Evolutionary conservation across 345 rosid genomes (phyloP).

Genomic region (Trapa incisa): DNA sequence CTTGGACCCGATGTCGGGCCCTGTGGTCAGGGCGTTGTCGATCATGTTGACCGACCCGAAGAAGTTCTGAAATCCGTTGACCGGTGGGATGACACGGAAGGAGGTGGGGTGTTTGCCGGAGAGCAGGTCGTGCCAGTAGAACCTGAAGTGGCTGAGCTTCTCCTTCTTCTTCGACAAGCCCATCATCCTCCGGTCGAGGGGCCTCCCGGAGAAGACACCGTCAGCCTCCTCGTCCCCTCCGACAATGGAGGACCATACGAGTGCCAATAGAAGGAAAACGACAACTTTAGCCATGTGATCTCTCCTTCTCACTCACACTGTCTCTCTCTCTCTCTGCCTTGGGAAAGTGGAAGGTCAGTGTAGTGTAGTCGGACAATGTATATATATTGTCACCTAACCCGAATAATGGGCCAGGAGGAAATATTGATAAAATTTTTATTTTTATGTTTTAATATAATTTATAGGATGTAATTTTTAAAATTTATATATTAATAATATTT

Average conservation of each 20-base stretch:
- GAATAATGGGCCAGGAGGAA: too few species aligned
- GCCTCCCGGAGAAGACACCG: background rate
- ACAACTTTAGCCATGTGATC: too few species aligned
- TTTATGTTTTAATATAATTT: too few species aligned
- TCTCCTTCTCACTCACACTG: too few species aligned
- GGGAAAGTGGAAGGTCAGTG: too few species aligned
- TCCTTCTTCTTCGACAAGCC: background rate
- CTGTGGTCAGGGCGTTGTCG: conserved; percentile 54
- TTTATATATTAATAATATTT: too few species aligned
- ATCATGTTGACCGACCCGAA: conserved; percentile 51
- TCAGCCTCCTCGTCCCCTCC: background rate
- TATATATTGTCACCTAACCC: too few species aligned
- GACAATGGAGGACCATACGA: background rate
- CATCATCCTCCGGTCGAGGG: background rate
- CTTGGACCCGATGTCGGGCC: conserved; percentile 42
- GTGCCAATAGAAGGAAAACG: background rate
- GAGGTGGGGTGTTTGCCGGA: conserved; percentile 41
- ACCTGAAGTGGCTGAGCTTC: conserved; percentile 2
- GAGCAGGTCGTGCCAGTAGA: conserved; percentile 35
- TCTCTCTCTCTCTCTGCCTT: too few species aligned
- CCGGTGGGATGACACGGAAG: conserved; percentile 25
- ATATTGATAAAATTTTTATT: too few species aligned
- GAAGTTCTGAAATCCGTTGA: conserved; percentile 14
- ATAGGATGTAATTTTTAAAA: too few species aligned
- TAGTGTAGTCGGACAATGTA: too few species aligned